A percentile compares a stretch with the other conserved stretches of the same genome.
phyloP scores from a whole-genome alignment of 2,329 filamentous ascomycete species.

The Aspergillus sp. region DNA sequence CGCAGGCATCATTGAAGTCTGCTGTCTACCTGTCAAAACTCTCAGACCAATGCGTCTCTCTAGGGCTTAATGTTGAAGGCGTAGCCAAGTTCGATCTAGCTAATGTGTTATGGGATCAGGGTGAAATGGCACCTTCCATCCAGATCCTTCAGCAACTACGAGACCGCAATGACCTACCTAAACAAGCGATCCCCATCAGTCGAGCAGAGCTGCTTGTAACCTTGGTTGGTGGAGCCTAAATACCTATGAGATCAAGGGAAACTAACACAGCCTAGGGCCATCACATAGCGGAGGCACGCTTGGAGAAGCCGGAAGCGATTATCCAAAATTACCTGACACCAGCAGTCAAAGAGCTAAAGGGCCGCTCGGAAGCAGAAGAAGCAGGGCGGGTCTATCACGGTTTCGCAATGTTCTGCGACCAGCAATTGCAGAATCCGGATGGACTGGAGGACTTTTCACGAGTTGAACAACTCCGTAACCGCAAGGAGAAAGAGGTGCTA shows the following conservation, averaged over 20 bases:
- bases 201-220: constrained; percentile 82
- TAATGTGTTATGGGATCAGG: constrained; percentile 90
- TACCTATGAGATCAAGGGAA: neutral
- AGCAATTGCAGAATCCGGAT: constrained; percentile 86
- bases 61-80: constrained; percentile 78
- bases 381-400: constrained; percentile 91
- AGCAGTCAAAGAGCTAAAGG: constrained; percentile 79
- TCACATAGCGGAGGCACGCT: constrained; percentile 83
- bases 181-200: constrained; percentile 73
- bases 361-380: constrained; percentile 68
- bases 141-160: constrained; percentile 80
- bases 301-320: constrained; percentile 90
- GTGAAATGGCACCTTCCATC: constrained; percentile 87
- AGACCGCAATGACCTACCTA: constrained; percentile 62
- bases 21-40: constrained; percentile 82
- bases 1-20: constrained; percentile 85
- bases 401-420: constrained; percentile 93
- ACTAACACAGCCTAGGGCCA: constrained; percentile 61
- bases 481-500: constrained; percentile 78
- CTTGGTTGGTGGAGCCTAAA: constrained; percentile 56
- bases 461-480: constrained; percentile 76
- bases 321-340: constrained; percentile 84
- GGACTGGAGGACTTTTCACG: constrained; percentile 82
- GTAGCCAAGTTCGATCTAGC: constrained; percentile 81
- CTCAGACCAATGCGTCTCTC: constrained; percentile 67